phyloP scores from a whole-genome alignment of 495 filamentous ascomycete genomes.

The Hyaloscypha finlandica region DNA sequence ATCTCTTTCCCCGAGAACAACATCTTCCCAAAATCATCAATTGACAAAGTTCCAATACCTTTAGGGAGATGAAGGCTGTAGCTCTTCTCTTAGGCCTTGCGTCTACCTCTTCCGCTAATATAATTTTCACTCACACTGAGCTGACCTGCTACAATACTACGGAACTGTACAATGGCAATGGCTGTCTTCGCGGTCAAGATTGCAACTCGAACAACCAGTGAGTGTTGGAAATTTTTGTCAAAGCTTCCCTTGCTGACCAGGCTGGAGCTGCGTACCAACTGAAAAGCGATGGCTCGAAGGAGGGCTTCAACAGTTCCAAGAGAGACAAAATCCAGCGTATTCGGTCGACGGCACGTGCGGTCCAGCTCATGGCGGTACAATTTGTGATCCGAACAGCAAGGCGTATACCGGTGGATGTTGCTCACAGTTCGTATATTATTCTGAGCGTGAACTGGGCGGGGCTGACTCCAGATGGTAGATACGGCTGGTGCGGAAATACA shows the following conservation, averaged over 20 bases:
- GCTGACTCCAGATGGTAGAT: conserved; percentile 21
- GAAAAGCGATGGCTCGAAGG: background rate
- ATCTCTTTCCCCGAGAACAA: background rate
- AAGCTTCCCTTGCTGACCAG: background rate
- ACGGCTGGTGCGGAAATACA: conserved; percentile 39
- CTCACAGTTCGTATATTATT: conserved; percentile 20
- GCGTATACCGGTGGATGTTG: conserved; percentile 32
- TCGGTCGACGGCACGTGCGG: conserved; percentile 51
- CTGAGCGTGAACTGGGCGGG: background rate
- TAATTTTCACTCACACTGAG: conserved; percentile 42
- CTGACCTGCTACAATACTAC: conserved; percentile 36
- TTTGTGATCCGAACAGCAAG: conserved; percentile 42
- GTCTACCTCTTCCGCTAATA: conserved; percentile 36
- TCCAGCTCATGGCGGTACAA: conserved; percentile 41
- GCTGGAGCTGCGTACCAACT: conserved; percentile 25
- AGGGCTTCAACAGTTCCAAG: background rate
- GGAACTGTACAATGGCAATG: conserved; percentile 22
- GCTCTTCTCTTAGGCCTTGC: conserved; percentile 28
- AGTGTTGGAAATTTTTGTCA: conserved; percentile 17
- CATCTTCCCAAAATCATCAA: background rate
- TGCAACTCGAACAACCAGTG: conserved; percentile 38
- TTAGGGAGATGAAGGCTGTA: conserved; percentile 24
- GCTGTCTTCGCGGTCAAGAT: conserved; percentile 42
- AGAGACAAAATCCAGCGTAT: conserved; percentile 22
- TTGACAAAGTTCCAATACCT: conserved; percentile 10